These are phyloP conservation scores for Aspergillus costaricaensis DNA, from an alignment of 2,329 filamentous ascomycete genomes.

Conservation along the genomic window DNA sequence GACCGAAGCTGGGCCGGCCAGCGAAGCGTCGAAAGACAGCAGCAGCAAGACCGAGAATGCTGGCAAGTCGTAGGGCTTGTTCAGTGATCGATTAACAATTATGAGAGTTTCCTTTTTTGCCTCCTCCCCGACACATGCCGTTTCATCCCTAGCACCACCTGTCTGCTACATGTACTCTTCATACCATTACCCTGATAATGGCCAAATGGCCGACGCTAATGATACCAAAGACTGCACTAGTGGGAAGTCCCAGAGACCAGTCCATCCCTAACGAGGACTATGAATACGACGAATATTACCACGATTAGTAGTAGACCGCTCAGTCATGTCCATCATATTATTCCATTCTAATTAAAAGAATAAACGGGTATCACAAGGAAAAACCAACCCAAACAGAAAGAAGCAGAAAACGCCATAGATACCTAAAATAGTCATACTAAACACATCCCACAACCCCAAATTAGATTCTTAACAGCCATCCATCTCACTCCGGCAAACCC, in stretches of 20 bases:
- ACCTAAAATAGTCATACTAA: not conserved
- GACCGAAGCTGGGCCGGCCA: conserved; percentile 47
- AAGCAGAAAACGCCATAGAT: not conserved
- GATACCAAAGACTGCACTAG: conserved; percentile 26
- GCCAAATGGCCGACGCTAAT: conserved; percentile 18
- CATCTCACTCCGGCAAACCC: conserved; percentile 18
- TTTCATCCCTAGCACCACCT: not conserved
- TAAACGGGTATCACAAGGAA: conserved; percentile 20
- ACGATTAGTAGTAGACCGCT: not conserved
- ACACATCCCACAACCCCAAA: not conserved
- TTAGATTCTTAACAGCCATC: not conserved
- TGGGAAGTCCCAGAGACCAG: not conserved
- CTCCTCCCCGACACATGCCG: not conserved
- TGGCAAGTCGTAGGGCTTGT: conserved; percentile 28
- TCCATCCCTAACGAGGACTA: no score
- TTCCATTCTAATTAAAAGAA: not conserved
- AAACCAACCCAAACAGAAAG: conserved; percentile 1
- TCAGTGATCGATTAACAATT: not conserved
- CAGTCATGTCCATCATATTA: not conserved
- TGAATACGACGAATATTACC: not conserved
- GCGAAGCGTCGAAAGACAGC: conserved; percentile 33
- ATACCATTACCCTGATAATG: conserved; percentile 8
- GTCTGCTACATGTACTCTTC: conserved; percentile 1
- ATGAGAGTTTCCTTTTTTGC: not conserved
- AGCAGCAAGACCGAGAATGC: conserved; percentile 28